These are phyloP conservation scores for Tuber magnatum DNA, from an alignment of 495 filamentous ascomycete genomes.

Conservation along the genomic window DNA sequence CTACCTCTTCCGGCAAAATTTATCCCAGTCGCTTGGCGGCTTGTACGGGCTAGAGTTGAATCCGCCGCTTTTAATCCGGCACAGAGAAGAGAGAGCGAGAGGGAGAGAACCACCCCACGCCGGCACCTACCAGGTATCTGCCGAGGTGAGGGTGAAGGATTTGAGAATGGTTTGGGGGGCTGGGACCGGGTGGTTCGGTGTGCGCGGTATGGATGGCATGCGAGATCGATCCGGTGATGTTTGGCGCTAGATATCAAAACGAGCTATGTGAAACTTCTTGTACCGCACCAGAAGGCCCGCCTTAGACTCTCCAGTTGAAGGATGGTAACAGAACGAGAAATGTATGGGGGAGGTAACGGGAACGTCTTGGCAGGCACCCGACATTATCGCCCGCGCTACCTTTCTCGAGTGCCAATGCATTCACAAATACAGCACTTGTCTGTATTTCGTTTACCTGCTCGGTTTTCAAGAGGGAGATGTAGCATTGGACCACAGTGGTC, in stretches of 20 bases:
- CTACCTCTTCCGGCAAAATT: neutral
- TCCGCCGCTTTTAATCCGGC: neutral
- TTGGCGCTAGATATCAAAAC: neutral
- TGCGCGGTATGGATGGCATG: neutral
- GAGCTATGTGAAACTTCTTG: constrained; percentile 3
- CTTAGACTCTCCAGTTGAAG: neutral
- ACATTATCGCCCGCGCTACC: neutral
- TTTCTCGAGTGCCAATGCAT: neutral
- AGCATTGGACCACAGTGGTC: neutral
- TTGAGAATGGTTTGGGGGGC: neutral
- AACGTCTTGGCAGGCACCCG: constrained; percentile 1
- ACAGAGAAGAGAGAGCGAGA: neutral
- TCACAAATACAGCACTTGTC: neutral
- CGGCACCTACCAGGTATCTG: neutral
- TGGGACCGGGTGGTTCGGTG: neutral
- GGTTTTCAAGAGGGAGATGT: neutral
- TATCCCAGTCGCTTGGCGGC: neutral
- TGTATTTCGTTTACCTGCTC: neutral
- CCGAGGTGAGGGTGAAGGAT: neutral
- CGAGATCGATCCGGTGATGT: constrained; percentile 1
- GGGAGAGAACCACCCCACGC: neutral
- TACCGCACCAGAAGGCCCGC: neutral
- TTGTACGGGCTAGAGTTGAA: neutral
- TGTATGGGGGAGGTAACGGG: neutral
- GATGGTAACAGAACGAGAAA: neutral